Evolutionary conservation across 2,329 filamentous ascomycete genomes (phyloP).

Genomic region (Bipolaris oryzae): DNA sequence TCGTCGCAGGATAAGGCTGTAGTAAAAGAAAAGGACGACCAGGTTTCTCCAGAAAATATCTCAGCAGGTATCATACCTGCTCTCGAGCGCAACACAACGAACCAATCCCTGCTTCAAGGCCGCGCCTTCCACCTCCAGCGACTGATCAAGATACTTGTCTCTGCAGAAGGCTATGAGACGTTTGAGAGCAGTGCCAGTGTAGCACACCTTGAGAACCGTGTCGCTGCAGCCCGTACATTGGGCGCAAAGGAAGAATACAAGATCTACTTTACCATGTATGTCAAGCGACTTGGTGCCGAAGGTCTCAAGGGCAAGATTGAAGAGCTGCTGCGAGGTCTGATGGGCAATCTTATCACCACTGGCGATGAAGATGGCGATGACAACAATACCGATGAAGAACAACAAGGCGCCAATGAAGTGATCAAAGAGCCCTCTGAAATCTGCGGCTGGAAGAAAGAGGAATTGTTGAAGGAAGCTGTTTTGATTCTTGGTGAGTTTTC

Average conservation of each 20-base stretch:
- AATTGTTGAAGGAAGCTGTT: constrained; percentile 87
- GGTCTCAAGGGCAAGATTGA: constrained; percentile 87
- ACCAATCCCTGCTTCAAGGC: constrained; percentile 87
- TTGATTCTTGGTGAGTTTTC: constrained; percentile 76
- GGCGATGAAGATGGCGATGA: constrained; percentile 64
- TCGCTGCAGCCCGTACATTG: constrained; percentile 84
- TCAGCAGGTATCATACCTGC: constrained; percentile 93
- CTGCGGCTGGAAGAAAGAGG: constrained; percentile 88
- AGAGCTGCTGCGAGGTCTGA: constrained; percentile 81
- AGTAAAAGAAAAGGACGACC: constrained; percentile 51
- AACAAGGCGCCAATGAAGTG: constrained; percentile 57
- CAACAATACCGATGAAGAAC: constrained; percentile 65
- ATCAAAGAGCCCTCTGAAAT: constrained; percentile 68
- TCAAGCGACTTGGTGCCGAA: constrained; percentile 91
- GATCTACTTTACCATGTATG: constrained; percentile 96
- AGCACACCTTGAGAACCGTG: constrained; percentile 91
- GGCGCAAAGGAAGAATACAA: constrained; percentile 91
- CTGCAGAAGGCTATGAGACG: constrained; percentile 87
- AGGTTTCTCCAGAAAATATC: constrained; percentile 64
- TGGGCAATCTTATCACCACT: constrained; percentile 70
- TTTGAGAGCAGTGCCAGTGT: constrained; percentile 92
- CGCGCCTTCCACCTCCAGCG: constrained; percentile 89
- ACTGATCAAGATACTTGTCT: constrained; percentile 85
- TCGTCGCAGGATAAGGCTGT: constrained; percentile 56
- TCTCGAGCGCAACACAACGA: constrained; percentile 92